A percentile compares a stretch with the other conserved stretches of the same genome.
Evolutionary conservation across 805 yeast species (phyloP).

Genomic region (Wickerhamomyces kurtzmanii): DNA sequence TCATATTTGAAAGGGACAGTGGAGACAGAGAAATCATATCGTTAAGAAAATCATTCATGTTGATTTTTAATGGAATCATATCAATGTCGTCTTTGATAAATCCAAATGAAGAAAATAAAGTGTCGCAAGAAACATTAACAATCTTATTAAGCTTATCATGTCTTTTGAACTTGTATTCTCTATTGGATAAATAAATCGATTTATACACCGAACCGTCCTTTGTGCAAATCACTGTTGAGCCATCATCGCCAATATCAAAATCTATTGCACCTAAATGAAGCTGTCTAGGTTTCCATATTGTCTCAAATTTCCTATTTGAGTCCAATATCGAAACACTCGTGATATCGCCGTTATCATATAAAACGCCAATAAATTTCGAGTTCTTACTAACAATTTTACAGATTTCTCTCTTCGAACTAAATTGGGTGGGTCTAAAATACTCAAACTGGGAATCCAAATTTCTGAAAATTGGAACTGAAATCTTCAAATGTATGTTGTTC

Average conservation of each 20-base stretch:
- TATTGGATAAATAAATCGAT: slow-evolving; percentile 11
- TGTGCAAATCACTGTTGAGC: slow-evolving; percentile 60
- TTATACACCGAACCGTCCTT: slow-evolving; percentile 57
- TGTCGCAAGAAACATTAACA: slow-evolving; percentile 58
- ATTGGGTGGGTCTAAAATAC: slow-evolving; percentile 39
- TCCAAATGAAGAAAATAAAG: slow-evolving; percentile 54
- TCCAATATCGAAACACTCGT: slow-evolving; percentile 24
- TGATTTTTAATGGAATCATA: slow-evolving; percentile 43
- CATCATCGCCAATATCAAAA: slow-evolving; percentile 58
- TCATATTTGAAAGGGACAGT: slow-evolving; percentile 3
- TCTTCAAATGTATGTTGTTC: slow-evolving; percentile 46
- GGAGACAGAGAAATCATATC: slow-evolving; percentile 53
- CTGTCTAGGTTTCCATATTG: slow-evolving; percentile 57
- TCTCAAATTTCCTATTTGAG: slow-evolving; percentile 32
- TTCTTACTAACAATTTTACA: slow-evolving; percentile 26
- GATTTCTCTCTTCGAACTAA: slow-evolving; percentile 29
- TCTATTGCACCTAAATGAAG: slow-evolving; percentile 50
- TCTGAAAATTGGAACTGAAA: slow-evolving; percentile 25
- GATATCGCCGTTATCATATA: slow-evolving; percentile 49
- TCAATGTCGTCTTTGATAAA: slow-evolving; percentile 57
- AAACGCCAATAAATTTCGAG: slow-evolving; percentile 32
- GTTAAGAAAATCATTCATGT: slow-evolving; percentile 31
- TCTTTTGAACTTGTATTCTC: slow-evolving; percentile 40
- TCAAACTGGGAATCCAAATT: slow-evolving; percentile 34
- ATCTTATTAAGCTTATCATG: slow-evolving; percentile 45